A percentile compares a stretch with the other conserved stretches of the same genome.
Evolutionary conservation across 805 yeast genomes (phyloP).

Genomic region (Maudiozyma barnettii): DNA sequence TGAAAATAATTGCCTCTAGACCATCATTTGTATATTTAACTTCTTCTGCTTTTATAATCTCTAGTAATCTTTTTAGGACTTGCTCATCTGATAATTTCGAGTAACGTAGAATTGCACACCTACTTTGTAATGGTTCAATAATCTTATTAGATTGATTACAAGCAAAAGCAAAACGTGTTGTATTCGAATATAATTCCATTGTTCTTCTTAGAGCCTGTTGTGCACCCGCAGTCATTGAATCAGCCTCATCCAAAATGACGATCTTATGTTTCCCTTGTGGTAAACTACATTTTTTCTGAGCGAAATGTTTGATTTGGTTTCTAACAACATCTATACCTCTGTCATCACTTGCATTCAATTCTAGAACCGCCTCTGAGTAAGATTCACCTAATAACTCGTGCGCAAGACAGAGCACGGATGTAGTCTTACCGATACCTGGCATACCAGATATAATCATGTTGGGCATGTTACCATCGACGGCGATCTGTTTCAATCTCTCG

Average conservation of each 20-base stretch:
- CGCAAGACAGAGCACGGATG: slow-evolving; percentile 86
- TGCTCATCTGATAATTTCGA: slow-evolving; percentile 76
- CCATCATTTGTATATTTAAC: slow-evolving; percentile 84
- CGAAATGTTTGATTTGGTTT: slow-evolving; percentile 88
- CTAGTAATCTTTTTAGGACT: slow-evolving; percentile 64
- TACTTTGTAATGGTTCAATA: slow-evolving; percentile 91
- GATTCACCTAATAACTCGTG: slow-evolving; percentile 67
- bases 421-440: slow-evolving; percentile 97
- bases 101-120: slow-evolving; percentile 90
- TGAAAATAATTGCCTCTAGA: slow-evolving; percentile 80
- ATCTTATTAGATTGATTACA: slow-evolving; percentile 92
- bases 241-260: slow-evolving; percentile 90
- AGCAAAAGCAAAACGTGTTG: slow-evolving; percentile 97
- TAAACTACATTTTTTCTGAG: slow-evolving; percentile 81
- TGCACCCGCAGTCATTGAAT: slow-evolving; percentile 94
- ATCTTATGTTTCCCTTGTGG: slow-evolving; percentile 90
- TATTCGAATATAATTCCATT: slow-evolving; percentile 90
- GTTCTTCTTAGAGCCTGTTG: slow-evolving; percentile 91
- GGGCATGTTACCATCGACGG: slow-evolving; percentile 92
- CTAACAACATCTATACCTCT: slow-evolving; percentile 96
- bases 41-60: slow-evolving; percentile 58
- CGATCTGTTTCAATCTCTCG: slow-evolving; percentile 72
- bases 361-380: slow-evolving; percentile 76
- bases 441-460: slow-evolving; percentile 91
- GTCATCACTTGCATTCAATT: slow-evolving; percentile 92